Evolutionary conservation across 2,329 filamentous ascomycete species (phyloP).

Genomic region (Trichoderma citrinoviride): DNA sequence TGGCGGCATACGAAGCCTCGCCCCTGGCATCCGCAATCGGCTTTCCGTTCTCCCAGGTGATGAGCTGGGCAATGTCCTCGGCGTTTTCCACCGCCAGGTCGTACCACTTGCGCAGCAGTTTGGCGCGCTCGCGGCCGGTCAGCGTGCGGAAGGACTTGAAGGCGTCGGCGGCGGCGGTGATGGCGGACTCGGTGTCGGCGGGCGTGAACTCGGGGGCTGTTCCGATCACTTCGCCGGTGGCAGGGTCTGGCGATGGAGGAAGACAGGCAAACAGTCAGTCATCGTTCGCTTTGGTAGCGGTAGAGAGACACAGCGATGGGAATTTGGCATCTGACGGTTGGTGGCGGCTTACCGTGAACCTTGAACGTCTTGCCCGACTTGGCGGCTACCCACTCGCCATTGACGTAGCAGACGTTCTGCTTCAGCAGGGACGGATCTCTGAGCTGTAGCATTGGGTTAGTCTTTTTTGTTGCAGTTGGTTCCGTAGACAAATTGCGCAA

Average conservation of each 20-base stretch:
- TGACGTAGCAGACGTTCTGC: constrained; percentile 76
- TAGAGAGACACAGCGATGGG: not conserved
- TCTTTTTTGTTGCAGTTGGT: not conserved
- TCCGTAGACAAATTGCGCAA: not conserved
- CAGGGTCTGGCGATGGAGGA: constrained; percentile 61
- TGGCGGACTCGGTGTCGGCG: constrained; percentile 75
- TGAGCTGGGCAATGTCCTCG: constrained; percentile 77
- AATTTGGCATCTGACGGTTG: not conserved
- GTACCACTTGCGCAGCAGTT: constrained; percentile 76
- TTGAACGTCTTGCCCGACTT: constrained; percentile 89
- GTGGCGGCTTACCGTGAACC: constrained; percentile 59
- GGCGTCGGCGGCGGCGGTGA: constrained; percentile 76
- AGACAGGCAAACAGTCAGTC: not conserved
- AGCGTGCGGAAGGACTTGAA: constrained; percentile 67
- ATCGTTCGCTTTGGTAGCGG: not conserved
- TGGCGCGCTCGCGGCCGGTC: constrained; percentile 71
- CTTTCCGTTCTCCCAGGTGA: constrained; percentile 91
- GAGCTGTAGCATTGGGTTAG: constrained; percentile 49
- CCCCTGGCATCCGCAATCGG: constrained; percentile 71
- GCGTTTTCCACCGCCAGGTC: constrained; percentile 74
- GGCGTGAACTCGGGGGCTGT: constrained; percentile 80
- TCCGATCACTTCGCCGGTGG: constrained; percentile 76
- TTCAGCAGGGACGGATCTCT: constrained; percentile 82
- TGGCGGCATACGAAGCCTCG: constrained; percentile 69
- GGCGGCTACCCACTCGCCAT: constrained; percentile 87